Conservation (phyloP, 129 eudicot species). For the Flaveria linearis region DNA sequence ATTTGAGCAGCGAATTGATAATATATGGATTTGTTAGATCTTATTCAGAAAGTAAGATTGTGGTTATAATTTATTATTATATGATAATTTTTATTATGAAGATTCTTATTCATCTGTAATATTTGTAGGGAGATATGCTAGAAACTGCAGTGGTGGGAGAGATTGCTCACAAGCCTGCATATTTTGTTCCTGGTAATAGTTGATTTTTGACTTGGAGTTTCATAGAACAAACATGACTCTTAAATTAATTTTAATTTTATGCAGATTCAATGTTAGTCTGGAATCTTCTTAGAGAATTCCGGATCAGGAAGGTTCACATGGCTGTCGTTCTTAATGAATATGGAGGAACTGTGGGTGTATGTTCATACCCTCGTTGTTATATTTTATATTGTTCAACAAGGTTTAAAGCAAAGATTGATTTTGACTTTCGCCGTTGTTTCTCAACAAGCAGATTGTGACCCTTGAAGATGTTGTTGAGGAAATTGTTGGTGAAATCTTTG, state of each 20-base stretch:
- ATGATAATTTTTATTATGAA: not conserved
- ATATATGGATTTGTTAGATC: slow-evolving; percentile 73
- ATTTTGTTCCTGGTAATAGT: slow-evolving; percentile 70
- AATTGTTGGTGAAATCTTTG: slow-evolving; percentile 78
- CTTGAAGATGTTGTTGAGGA: slow-evolving; percentile 78
- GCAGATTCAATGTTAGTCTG: slow-evolving; percentile 78
- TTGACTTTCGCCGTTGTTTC: slow-evolving; percentile 22
- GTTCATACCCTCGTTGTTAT: slow-evolving; percentile 34
- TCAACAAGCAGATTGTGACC: slow-evolving; percentile 56
- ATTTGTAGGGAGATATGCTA: slow-evolving; percentile 57
- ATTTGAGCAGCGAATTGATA: slow-evolving; percentile 74
- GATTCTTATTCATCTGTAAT: slow-evolving; percentile 16
- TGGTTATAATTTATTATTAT: not conserved
- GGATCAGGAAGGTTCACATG: slow-evolving; percentile 79
- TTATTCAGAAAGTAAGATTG: slow-evolving; percentile 53
- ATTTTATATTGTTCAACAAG: slow-evolving; percentile 10
- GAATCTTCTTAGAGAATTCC: slow-evolving; percentile 74
- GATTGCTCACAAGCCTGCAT: slow-evolving; percentile 76
- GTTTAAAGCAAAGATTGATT: slow-evolving; percentile 6
- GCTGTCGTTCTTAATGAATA: slow-evolving; percentile 78
- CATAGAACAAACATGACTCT: not conserved
- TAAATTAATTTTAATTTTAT: slow-evolving; percentile 2
- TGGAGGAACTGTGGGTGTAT: slow-evolving; percentile 81
- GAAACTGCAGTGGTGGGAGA: slow-evolving; percentile 60
- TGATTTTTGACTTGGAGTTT: slow-evolving; percentile 13